Percentiles rank a stretch among this genome's conserved stretches.
These are phyloP conservation scores for Turritis glabra DNA, from an alignment of 345 rosid genomes.

Conservation along the genomic window DNA sequence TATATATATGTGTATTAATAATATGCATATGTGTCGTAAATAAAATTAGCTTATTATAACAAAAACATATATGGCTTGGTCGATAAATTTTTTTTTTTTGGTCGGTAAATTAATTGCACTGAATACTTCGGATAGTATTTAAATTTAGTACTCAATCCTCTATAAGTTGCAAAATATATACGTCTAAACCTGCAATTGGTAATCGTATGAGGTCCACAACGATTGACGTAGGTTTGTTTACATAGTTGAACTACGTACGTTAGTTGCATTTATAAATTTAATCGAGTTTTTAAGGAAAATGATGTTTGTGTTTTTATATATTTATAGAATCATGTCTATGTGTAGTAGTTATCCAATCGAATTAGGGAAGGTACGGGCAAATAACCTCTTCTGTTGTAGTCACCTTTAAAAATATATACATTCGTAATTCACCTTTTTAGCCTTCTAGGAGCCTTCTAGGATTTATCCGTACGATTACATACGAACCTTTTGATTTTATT, in stretches of 20 bases:
- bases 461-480: constrained; percentile 14
- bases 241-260: neutral
- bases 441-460: neutral
- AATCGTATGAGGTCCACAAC: constrained; percentile 17
- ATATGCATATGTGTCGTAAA: constrained; percentile 10
- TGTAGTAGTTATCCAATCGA: constrained; percentile 32
- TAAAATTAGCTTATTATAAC: neutral
- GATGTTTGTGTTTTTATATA: constrained; percentile 13
- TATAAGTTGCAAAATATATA: constrained; percentile 1
- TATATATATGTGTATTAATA: neutral
- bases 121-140: neutral
- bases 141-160: neutral
- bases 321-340: constrained; percentile 8
- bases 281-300: constrained; percentile 9
- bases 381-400: neutral
- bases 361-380: constrained; percentile 11
- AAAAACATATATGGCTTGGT: constrained; percentile 1
- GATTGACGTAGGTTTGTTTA: constrained; percentile 9
- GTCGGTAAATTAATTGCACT: constrained; percentile 28
- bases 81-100: constrained; percentile 36
- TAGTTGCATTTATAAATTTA: neutral
- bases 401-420: constrained; percentile 13
- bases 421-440: constrained; percentile 23
- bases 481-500: neutral
- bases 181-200: constrained; percentile 10